These are phyloP conservation scores for Myxozyma vanderwaltii DNA, from an alignment of 805 yeast genomes.

Conservation along the genomic window DNA sequence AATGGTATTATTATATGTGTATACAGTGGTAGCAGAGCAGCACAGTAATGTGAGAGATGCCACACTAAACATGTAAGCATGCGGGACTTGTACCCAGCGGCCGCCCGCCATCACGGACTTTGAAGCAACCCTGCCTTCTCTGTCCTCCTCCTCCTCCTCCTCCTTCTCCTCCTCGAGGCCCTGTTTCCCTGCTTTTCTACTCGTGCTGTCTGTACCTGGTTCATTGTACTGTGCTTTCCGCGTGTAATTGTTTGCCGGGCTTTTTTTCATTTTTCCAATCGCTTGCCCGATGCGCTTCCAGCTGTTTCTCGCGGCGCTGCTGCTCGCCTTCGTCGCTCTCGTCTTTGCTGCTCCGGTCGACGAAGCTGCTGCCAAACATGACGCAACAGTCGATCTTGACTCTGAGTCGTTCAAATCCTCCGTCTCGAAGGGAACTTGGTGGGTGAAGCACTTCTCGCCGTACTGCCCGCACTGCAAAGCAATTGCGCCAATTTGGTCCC, in stretches of 20 bases:
- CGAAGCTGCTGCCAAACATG: conserved; percentile 5
- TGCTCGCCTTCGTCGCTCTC: conserved; percentile 10
- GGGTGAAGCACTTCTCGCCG: conserved; percentile 90
- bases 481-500: conserved; percentile 82
- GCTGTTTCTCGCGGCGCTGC: conserved; percentile 4
- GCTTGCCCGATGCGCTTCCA: conserved; percentile 7
- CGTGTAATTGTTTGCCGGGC: background rate
- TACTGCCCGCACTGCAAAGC: conserved; percentile 79
- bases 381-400: conserved; percentile 28
- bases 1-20: background rate
- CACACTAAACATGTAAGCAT: background rate
- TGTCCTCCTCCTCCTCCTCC: background rate
- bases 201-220: background rate
- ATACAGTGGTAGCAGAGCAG: background rate
- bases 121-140: background rate
- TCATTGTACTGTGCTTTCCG: background rate
- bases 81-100: background rate
- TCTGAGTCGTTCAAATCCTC: conserved; percentile 11
- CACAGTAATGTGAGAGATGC: too few species aligned
- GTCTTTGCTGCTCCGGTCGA: conserved; percentile 5
- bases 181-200: background rate
- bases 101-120: conserved; percentile 2
- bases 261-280: background rate
- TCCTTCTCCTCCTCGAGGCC: background rate
- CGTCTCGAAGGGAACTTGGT: conserved; percentile 54